These are phyloP conservation scores for Ascochyta rabiei DNA, from an alignment of 2,329 filamentous ascomycete genomes.

Conservation along the genomic window DNA sequence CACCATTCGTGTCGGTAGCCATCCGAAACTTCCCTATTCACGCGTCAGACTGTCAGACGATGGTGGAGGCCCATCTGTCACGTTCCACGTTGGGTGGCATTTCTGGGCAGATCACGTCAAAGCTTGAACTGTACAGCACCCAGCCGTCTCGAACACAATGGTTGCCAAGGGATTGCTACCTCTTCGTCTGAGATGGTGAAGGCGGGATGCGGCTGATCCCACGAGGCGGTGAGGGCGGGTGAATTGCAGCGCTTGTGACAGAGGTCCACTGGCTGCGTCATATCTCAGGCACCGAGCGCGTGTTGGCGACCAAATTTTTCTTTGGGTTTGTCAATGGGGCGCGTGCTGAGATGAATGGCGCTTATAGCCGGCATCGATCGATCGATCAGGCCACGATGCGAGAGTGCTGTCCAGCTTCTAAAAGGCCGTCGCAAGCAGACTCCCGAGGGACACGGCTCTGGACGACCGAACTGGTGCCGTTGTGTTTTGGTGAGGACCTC, in stretches of 20 bases:
- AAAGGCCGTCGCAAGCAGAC: constrained; percentile 26
- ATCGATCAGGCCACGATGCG: constrained; percentile 10
- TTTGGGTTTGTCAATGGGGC: constrained; percentile 24
- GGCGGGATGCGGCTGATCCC: constrained; percentile 37
- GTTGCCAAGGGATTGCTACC: constrained; percentile 2
- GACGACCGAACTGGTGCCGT: constrained; percentile 8
- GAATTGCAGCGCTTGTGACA: constrained; percentile 21
- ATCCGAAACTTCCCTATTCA: constrained; percentile 8
- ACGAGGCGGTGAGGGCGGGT: constrained; percentile 42
- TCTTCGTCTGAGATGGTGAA: constrained; percentile 8
- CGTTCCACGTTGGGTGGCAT: constrained; percentile 27
- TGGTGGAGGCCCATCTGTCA: constrained; percentile 23
- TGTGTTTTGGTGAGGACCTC: constrained; percentile 18
- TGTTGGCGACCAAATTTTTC: constrained; percentile 29
- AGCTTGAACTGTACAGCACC: neutral
- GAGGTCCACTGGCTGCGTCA: constrained; percentile 32
- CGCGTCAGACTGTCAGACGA: constrained; percentile 12
- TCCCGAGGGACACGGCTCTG: constrained; percentile 16
- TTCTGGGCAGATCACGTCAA: constrained; percentile 8
- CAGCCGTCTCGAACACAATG: neutral
- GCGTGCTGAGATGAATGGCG: constrained; percentile 32
- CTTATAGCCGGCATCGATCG: constrained; percentile 26
- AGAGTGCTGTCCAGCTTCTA: constrained; percentile 19
- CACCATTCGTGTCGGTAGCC: neutral
- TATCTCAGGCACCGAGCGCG: constrained; percentile 27